Base-by-base conservation (phyloP, 306 rosid genomes). In the Potentilla sterilis region DNA sequence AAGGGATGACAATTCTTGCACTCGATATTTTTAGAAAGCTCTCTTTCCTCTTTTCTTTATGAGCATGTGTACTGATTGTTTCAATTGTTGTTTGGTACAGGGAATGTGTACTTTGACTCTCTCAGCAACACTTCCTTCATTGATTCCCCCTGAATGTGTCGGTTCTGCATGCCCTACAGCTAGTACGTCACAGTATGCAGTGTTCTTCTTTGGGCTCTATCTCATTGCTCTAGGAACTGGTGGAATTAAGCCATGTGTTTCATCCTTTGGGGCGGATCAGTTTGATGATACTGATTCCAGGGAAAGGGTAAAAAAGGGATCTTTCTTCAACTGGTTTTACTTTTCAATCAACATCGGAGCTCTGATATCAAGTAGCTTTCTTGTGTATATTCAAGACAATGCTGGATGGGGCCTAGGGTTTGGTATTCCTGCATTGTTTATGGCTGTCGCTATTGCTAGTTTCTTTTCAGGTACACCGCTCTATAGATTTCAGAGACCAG, bases 331-430 rank as follows among this genome's bases (percentile, higher is more conserved):
- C 83, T 95, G 97, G 99, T 95, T 86, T 86, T 95, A 95, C 87
- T 95, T 95, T 75, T 92, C 96, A 70, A 83, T 95, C 82, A 92
- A 95, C 82, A 82, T 92, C 13, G 99, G 97, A 19, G 99, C 97
- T 76, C 87, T 95, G 48, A 69, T 92, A 80, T 95, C 99, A 48
- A 90, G 99, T 85, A 87, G 85, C 75, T 74, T 92, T 0, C 70
- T 92, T 78, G 99, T 95, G 65, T 95, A 91, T 91, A 48, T 95
- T 82, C 99, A 95, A 89, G 99, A 95, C 74, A 95, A 95, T 86
- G 88, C 90, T 4, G 96, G 99, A 58, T 96, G 98, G 99, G 99
- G 98, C 41, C 76, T 96, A 68, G 99, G 99, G 85, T 96, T 96
- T 83, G 97, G 98, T 80, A 92, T 96, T 86, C 99, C 99, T 66